Percentiles rank a stretch among this genome's conserved stretches.
These are phyloP conservation scores for Amborella trichopoda DNA, from an alignment of 164 flowering plant genomes.

Conservation along the genomic window DNA sequence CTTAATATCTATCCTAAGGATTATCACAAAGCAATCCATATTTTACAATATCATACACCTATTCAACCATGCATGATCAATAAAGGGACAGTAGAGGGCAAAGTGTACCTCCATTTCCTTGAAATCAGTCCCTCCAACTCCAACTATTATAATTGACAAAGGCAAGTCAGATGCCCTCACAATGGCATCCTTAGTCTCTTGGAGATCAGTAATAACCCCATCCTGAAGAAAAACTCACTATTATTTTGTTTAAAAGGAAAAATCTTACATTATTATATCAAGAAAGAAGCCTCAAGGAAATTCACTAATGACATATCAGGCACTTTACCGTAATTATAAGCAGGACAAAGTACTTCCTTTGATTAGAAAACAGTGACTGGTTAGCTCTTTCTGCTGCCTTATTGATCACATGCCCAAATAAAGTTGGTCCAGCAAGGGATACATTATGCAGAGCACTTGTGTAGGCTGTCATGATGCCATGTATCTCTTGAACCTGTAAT, in stretches of 20 bases:
- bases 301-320: not conserved
- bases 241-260: too few relatives aligned
- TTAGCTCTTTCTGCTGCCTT: slow-evolving; percentile 70
- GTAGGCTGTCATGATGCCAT: slow-evolving; percentile 81
- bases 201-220: slow-evolving; percentile 79
- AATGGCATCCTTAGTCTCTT: slow-evolving; percentile 73
- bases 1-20: too few relatives aligned
- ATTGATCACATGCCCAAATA: slow-evolving; percentile 74
- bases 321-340: slow-evolving; percentile 64
- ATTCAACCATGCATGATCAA: too few relatives aligned
- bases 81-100: too few relatives aligned
- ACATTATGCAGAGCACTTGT: slow-evolving; percentile 49
- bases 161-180: slow-evolving; percentile 94
- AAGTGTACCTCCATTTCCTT: slow-evolving; percentile 74
- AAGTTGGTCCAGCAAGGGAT: slow-evolving; percentile 78
- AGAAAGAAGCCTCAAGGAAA: too few relatives aligned
- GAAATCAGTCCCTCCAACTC: slow-evolving; percentile 89
- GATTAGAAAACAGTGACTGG: slow-evolving; percentile 27
- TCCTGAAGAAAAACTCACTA: slow-evolving; percentile 34
- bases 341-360: slow-evolving; percentile 60
- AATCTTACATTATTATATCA: too few relatives aligned
- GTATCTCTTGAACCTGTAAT: slow-evolving; percentile 69
- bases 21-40: too few relatives aligned
- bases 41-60: too few relatives aligned
- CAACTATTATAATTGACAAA: slow-evolving; percentile 79